Base-by-base conservation (phyloP, 108 stramenopile species). In the Cylindrotheca closterium region DNA sequence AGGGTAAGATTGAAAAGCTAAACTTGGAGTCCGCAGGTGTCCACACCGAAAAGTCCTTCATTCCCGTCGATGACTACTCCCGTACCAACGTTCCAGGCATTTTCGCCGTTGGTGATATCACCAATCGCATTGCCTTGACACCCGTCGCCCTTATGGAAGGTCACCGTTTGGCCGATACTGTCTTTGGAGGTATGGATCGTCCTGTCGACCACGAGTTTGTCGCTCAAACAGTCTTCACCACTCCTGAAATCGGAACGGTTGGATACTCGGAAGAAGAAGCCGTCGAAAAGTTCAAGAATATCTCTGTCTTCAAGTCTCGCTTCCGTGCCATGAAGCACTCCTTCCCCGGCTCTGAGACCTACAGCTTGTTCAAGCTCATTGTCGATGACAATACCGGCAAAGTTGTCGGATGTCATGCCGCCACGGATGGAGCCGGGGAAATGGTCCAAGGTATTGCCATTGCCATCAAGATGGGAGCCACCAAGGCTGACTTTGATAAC, bases 401-500 rank as follows among this genome's bases (percentile, higher is more conserved):
- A 37, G 95, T 98, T 27, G 91, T 99, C 31, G 97, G 98, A 48
- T 73, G 97, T 5, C 97, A 99, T 67, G 75, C 89, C 7, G 87
- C 96, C 46, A 96, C 96, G 25, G 91, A 96, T 92, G 96, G 90
- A 7, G 79, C 86, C 0, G 97, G 97, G 70, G 98, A 99, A 78
- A 91, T 99, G 87, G 63, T 99, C 68, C 98, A 99, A 74, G 96
- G 79, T 30, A 85, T 89, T 59, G 88, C 82, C 18, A 81, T 90
- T 32, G 89, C 89, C 27, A 87, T 90, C 83, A 97, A 98, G 49
- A 96, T 96, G 82, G 96, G 91, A 46, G 85, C 85, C 22, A 93
- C 97, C 56, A 98, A 99, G 79, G 96, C 95, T 2, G 98, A 99
- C 71, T 93, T 99, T 60, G 98, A 99, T 78, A 69, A 81, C 5